phyloP scores from a whole-genome alignment of 2,329 filamentous ascomycete genomes.

The Dactylellina leptospora region DNA sequence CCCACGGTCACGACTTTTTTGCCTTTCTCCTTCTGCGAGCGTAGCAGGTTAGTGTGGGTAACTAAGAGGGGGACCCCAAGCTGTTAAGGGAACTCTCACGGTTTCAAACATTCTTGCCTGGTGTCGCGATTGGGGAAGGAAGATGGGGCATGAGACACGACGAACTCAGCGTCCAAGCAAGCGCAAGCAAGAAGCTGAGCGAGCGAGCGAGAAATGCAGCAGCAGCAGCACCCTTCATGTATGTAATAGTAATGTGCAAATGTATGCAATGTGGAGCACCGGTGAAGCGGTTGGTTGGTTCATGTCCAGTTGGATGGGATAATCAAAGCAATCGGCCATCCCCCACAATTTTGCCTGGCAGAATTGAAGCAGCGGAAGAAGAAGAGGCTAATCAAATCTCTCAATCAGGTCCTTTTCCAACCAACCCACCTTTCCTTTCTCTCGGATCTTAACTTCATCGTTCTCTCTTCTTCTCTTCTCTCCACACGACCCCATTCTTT shows the following conservation, averaged over 20 bases:
- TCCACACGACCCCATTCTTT: conserved; percentile 43
- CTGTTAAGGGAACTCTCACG: conserved; percentile 38
- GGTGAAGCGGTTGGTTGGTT: not conserved
- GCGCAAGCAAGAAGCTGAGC: too few relatives aligned
- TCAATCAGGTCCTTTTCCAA: conserved; percentile 38
- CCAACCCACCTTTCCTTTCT: conserved; percentile 27
- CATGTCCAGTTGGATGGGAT: conserved; percentile 26
- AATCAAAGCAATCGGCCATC: conserved; percentile 40
- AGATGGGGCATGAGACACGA: too few relatives aligned
- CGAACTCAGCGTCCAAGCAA: too few relatives aligned
- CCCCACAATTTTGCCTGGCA: conserved; percentile 46
- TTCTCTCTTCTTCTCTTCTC: conserved; percentile 23
- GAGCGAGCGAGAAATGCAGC: too few relatives aligned
- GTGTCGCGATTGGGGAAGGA: conserved; percentile 34
- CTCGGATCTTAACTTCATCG: conserved; percentile 32
- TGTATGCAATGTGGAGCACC: not conserved
- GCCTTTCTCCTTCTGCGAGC: conserved; percentile 5
- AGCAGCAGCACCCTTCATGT: too few relatives aligned
- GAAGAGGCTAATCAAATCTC: conserved; percentile 42
- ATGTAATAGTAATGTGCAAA: too few relatives aligned
- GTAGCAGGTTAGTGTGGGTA: not conserved
- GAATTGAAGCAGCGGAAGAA: too few relatives aligned
- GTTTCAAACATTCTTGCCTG: conserved; percentile 47
- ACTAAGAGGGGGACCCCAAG: conserved; percentile 12
- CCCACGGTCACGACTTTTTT: conserved; percentile 40